Conservation (phyloP, 345 rosid genomes). For the Fremontodendron californicum region DNA sequence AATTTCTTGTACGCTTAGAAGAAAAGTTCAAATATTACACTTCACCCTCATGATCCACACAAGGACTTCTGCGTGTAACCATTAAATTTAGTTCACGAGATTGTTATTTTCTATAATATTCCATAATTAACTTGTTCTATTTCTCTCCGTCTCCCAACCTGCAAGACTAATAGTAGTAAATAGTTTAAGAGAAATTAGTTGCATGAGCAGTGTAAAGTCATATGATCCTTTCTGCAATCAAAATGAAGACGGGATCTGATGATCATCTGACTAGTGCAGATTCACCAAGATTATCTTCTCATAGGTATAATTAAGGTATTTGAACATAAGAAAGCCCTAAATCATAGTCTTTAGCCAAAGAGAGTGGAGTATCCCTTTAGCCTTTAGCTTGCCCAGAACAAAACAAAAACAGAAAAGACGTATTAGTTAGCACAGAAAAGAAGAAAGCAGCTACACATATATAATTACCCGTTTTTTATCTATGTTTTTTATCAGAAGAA, state of each 20-base stretch:
- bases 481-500: constrained; percentile 32
- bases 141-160: constrained; percentile 11
- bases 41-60: constrained; percentile 3
- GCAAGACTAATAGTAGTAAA: neutral
- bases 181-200: constrained; percentile 8
- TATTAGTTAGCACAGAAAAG: constrained; percentile 15
- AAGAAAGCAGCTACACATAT: constrained; percentile 15
- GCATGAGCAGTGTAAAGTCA: constrained; percentile 13
- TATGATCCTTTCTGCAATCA: constrained; percentile 13
- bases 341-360: constrained; percentile 28
- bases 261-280: constrained; percentile 27
- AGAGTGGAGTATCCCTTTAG: constrained; percentile 30
- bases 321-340: constrained; percentile 35
- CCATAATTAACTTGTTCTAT: neutral
- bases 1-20: constrained; percentile 7
- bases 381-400: constrained; percentile 29
- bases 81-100: constrained; percentile 9
- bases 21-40: constrained; percentile 5
- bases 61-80: constrained; percentile 11
- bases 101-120: constrained; percentile 17
- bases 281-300: constrained; percentile 16
- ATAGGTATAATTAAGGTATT: neutral
- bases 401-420: constrained; percentile 15
- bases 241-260: constrained; percentile 29
- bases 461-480: constrained; percentile 32